Evolutionary conservation across 208 protist genomes (phyloP).

Genomic region (Acanthamoeba lugdunensis): DNA sequence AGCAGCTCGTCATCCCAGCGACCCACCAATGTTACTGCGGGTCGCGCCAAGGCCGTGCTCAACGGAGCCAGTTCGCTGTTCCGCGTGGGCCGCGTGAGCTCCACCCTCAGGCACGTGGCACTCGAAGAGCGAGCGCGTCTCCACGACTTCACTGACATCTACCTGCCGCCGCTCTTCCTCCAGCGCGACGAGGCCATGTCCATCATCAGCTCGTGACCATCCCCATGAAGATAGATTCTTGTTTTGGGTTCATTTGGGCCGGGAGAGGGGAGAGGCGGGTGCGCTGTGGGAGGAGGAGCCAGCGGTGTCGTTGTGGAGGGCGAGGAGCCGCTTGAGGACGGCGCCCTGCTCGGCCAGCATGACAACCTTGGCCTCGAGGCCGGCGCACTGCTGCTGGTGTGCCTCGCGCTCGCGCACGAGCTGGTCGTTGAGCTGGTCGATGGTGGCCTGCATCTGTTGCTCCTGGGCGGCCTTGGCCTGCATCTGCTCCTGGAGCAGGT

Average conservation of each 20-base stretch:
- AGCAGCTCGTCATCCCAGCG: not conserved
- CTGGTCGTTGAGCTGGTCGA: not conserved
- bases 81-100: not conserved
- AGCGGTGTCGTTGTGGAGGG: slow-evolving; percentile 1
- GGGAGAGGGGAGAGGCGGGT: not conserved
- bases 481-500: slow-evolving; percentile 4
- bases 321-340: slow-evolving; percentile 18
- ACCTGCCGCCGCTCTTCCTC: slow-evolving; percentile 17
- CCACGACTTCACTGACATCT: slow-evolving; percentile 1
- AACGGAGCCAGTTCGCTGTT: slow-evolving; percentile 10
- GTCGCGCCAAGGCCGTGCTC: not conserved
- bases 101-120: not conserved
- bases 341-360: not conserved
- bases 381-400: not conserved
- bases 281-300: not conserved
- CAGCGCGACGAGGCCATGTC: not conserved
- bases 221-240: too few relatives aligned
- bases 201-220: too few relatives aligned
- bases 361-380: not conserved
- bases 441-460: not conserved
- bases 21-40: not conserved
- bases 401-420: not conserved
- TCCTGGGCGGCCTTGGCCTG: not conserved
- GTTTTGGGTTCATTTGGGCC: not conserved
- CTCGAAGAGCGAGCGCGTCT: not conserved